These are phyloP conservation scores for Candida xiaguanensis DNA, from an alignment of 805 yeast genomes.

Conservation along the genomic window DNA sequence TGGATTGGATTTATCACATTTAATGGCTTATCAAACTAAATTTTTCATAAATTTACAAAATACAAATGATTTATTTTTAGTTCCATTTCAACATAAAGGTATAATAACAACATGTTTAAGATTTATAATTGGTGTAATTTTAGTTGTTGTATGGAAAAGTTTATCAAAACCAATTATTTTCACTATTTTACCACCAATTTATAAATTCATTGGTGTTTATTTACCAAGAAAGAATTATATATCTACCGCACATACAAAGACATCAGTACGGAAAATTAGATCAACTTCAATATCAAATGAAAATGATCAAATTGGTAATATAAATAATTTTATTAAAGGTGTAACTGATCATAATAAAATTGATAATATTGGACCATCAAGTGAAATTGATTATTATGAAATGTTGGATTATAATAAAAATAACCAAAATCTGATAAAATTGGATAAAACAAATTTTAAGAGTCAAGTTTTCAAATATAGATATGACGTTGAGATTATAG, in stretches of 20 bases:
- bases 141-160: constrained; percentile 72
- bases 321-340: constrained; percentile 22
- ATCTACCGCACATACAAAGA: constrained; percentile 34
- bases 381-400: constrained; percentile 40
- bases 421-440: constrained; percentile 1
- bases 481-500: constrained; percentile 72
- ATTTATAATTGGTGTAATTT: constrained; percentile 54
- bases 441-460: constrained; percentile 9
- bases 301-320: constrained; percentile 19
- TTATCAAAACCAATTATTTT: constrained; percentile 65
- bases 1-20: constrained; percentile 68
- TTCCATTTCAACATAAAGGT: constrained; percentile 42
- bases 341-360: constrained; percentile 21
- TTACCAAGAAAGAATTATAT: constrained; percentile 36
- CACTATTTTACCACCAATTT: constrained; percentile 56
- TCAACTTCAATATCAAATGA: constrained; percentile 38
- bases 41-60: constrained; percentile 19
- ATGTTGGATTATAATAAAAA: constrained; percentile 29
- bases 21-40: constrained; percentile 38
- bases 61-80: constrained; percentile 27
- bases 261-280: constrained; percentile 32
- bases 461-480: constrained; percentile 55
- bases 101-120: constrained; percentile 41
- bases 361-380: constrained; percentile 34
- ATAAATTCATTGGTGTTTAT: constrained; percentile 37